phyloP scores from a whole-genome alignment of 495 filamentous ascomycete genomes.

The Talaromyces thailandensis region DNA sequence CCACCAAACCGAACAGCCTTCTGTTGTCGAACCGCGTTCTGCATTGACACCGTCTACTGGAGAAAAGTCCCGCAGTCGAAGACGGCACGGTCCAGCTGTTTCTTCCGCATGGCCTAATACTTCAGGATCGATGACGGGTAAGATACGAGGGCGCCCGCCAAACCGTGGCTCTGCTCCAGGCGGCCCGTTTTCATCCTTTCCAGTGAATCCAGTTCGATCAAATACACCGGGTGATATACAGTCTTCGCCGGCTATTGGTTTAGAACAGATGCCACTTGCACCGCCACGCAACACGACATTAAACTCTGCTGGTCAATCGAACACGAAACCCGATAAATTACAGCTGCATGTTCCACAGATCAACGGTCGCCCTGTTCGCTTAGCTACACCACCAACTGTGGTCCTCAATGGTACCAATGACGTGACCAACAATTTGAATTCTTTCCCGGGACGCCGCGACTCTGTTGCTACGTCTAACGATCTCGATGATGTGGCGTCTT shows the following conservation, averaged over 20 bases:
- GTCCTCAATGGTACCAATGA: slow-evolving; percentile 57
- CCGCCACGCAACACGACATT: slow-evolving; percentile 16
- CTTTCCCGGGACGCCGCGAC: slow-evolving; percentile 16
- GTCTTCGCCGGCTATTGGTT: slow-evolving; percentile 16
- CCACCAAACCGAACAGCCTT: slow-evolving; percentile 39
- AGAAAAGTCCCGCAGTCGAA: slow-evolving; percentile 46
- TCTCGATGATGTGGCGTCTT: slow-evolving; percentile 10
- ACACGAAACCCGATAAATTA: slow-evolving; percentile 40
- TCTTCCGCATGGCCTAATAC: slow-evolving; percentile 89
- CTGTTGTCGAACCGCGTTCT: slow-evolving; percentile 56
- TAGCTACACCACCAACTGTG: slow-evolving; percentile 67
- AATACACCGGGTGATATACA: slow-evolving; percentile 20
- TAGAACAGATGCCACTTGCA: slow-evolving; percentile 18
- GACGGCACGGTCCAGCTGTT: slow-evolving; percentile 86
- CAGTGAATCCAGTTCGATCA: slow-evolving; percentile 52
- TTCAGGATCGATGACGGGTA: slow-evolving; percentile 56
- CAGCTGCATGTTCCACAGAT: slow-evolving; percentile 77
- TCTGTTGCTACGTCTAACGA: slow-evolving; percentile 17
- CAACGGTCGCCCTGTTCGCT: slow-evolving; percentile 61
- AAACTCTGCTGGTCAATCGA: slow-evolving; percentile 15
- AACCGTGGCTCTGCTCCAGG: slow-evolving; percentile 64
- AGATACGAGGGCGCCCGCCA: slow-evolving; percentile 76
- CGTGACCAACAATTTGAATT: slow-evolving; percentile 15
- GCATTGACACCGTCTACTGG: slow-evolving; percentile 53
- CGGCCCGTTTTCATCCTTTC: slow-evolving; percentile 83